Percentiles rank a stretch among this genome's conserved stretches.
phyloP scores from a whole-genome alignment of 192 early-diverging fungal species.

The Phlyctochytrium planicorne region DNA sequence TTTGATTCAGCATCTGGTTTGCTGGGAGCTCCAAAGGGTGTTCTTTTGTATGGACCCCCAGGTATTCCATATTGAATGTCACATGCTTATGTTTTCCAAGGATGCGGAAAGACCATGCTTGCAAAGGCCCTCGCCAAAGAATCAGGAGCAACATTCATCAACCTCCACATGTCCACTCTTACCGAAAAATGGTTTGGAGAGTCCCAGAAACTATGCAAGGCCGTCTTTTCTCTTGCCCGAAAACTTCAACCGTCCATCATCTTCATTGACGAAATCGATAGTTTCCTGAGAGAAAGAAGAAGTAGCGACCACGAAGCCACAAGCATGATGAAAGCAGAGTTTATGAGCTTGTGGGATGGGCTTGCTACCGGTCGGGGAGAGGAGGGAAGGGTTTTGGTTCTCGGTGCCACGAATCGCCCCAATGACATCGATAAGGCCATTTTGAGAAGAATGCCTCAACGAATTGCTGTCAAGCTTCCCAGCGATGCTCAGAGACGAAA shows the following conservation, averaged over 20 bases:
- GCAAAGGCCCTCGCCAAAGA: slow-evolving; percentile 98
- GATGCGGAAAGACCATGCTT: slow-evolving; percentile 98
- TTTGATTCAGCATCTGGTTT: slow-evolving; percentile 83
- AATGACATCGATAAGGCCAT: slow-evolving; percentile 98
- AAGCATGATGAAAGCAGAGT: slow-evolving; percentile 99
- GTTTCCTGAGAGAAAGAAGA: slow-evolving; percentile 89
- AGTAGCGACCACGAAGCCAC: slow-evolving; percentile 93
- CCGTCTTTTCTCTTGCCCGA: slow-evolving; percentile 87
- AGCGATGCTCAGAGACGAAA: slow-evolving; percentile 77
- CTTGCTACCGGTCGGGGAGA: slow-evolving; percentile 68
- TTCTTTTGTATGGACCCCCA: slow-evolving; percentile 92
- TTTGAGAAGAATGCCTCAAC: slow-evolving; percentile 95
- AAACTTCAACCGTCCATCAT: slow-evolving; percentile 96
- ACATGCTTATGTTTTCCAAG: slow-evolving; percentile 16
- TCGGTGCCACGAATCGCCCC: slow-evolving; percentile 96
- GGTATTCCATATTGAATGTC: slow-evolving; percentile 27
- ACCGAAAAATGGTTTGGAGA: slow-evolving; percentile 56
- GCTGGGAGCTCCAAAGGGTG: slow-evolving; percentile 90
- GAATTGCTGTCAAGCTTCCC: slow-evolving; percentile 84
- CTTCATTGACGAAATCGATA: slow-evolving; percentile 99
- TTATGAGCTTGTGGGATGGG: slow-evolving; percentile 99
- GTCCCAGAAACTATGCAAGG: slow-evolving; percentile 70
- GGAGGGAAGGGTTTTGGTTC: slow-evolving; percentile 49
- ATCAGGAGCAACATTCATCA: slow-evolving; percentile 97
- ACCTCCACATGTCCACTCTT: slow-evolving; percentile 93